Evolutionary conservation across 768 basidiomycete species (phyloP).

Genomic region (Trametes cinnabarina): DNA sequence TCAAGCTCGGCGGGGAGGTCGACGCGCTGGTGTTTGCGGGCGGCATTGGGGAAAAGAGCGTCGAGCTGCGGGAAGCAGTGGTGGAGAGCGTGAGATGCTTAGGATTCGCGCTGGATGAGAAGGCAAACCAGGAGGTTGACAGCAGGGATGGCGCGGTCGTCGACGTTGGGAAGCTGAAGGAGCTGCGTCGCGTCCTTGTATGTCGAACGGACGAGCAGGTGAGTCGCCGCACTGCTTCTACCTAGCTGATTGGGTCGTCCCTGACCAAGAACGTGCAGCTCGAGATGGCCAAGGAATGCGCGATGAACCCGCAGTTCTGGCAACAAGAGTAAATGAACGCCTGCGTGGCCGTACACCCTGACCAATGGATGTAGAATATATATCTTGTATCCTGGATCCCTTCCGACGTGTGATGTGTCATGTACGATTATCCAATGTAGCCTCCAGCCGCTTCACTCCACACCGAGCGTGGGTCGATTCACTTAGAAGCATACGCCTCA

Average conservation of each 20-base stretch:
- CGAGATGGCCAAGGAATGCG: slow-evolving; percentile 48
- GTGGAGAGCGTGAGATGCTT: slow-evolving; percentile 53
- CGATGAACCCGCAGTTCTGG: slow-evolving; percentile 27
- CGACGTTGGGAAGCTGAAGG: slow-evolving; percentile 41
- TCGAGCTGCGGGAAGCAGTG: slow-evolving; percentile 58
- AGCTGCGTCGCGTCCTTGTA: slow-evolving; percentile 44
- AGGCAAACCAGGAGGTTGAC: slow-evolving; percentile 44
- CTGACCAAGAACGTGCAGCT: slow-evolving; percentile 23
- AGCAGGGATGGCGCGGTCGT: slow-evolving; percentile 40
- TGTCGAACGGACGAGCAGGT: slow-evolving; percentile 71
- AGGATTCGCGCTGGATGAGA: slow-evolving; percentile 55
- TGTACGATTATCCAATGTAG: not conserved
- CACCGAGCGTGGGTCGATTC: no score
- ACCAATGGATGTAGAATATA: not conserved
- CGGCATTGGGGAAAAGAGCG: slow-evolving; percentile 80
- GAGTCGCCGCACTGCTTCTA: slow-evolving; percentile 4
- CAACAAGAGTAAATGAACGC: not conserved
- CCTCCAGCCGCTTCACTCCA: not conserved
- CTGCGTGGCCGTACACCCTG: no score
- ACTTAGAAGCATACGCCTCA: not conserved
- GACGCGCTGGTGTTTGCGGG: slow-evolving; percentile 86
- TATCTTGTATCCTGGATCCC: not conserved
- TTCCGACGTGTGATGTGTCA: not conserved
- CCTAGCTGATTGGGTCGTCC: not conserved
- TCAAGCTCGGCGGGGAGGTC: slow-evolving; percentile 64